Base-by-base conservation (phyloP, 2,329 filamentous ascomycete genomes). In the Trichoderma sp. region DNA sequence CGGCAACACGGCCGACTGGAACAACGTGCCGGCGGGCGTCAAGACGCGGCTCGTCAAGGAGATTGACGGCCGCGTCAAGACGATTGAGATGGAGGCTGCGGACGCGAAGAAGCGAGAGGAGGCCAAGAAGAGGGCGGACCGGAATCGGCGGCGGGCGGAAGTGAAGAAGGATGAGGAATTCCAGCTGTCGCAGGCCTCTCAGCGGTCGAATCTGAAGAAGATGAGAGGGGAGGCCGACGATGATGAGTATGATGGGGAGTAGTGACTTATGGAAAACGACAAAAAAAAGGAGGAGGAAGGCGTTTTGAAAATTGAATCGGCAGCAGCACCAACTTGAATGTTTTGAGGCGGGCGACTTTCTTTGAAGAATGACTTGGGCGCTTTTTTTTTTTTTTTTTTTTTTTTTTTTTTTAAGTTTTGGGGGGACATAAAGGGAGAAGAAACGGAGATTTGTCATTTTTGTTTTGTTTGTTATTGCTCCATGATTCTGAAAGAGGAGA, bases 21-120 rank as follows among this genome's bases (percentile, higher is more conserved):
- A 73, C 4, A 8, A 2, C 0, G 49, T 79, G 8, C 67, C 70
- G 2, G 52, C 18, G 1, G 49, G 51, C 0, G n/a, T 73, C 51
- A 76, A 74, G 68, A 32, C 66, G 1, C 59, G 52, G 13, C 74
- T 80, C 55, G 26, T 73, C 0, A 52, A 71, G 0, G 69, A 73
- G 2, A 70, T 77, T 30, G 64, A 70, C 8, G 21, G 56, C 5
- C 70, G 73, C 2, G 71, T 76, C 10, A 66, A 39, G 10, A 70
- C 54, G 1, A 55, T 71, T 2, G 74, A 77, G 4, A 66, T 69
- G 1, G 43, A 59, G 8, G 63, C 66, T 26, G 70, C 68, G 2
- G 69, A 73, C 18, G 39, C 60, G 39, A 73, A 73, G 70, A 75
- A 73, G 68, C 26, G 59, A 3, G 70, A 71, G 7, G 74, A 75